Evolutionary conservation across 208 protist genomes (phyloP).

Genomic region (Trypanosoma boissoni): DNA sequence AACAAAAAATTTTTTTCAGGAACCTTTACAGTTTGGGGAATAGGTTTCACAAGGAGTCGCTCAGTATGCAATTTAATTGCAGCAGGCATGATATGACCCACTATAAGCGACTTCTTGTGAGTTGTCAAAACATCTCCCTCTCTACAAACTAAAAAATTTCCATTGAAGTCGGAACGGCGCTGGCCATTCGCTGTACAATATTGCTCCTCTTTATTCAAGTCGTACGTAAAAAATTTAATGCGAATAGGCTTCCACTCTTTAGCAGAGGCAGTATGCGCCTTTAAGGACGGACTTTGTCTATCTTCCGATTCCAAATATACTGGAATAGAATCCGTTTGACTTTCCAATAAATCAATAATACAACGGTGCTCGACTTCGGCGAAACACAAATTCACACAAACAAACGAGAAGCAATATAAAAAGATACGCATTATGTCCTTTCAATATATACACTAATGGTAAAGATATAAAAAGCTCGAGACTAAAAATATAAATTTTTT

Average conservation of each 20-base stretch:
- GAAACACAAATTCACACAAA: too few species aligned
- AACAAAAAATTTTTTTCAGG: constrained; percentile 23
- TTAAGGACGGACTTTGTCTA: too few species aligned
- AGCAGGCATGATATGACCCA: constrained; percentile 28
- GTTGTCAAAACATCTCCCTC: constrained; percentile 35
- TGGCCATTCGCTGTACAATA: constrained; percentile 39
- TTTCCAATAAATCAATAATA: too few species aligned
- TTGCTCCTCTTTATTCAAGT: constrained; percentile 27
- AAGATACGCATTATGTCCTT: too few species aligned
- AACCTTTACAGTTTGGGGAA: constrained; percentile 31
- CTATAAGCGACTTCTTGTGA: constrained; percentile 23
- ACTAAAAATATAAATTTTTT: too few species aligned
- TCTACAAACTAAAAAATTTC: constrained; percentile 23
- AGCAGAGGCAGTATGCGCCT: not conserved
- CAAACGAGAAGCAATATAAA: too few species aligned
- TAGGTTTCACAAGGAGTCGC: constrained; percentile 37
- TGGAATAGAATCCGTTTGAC: too few species aligned
- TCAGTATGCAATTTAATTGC: constrained; percentile 44
- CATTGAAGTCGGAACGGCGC: constrained; percentile 19
- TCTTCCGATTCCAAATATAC: too few species aligned
- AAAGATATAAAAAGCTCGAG: too few species aligned
- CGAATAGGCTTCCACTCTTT: constrained; percentile 33
- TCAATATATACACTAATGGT: too few species aligned
- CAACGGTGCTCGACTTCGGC: too few species aligned
- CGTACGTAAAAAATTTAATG: constrained; percentile 30